These are phyloP conservation scores for Venturia oleaginea DNA, from an alignment of 2,329 filamentous ascomycete species.

Conservation along the genomic window DNA sequence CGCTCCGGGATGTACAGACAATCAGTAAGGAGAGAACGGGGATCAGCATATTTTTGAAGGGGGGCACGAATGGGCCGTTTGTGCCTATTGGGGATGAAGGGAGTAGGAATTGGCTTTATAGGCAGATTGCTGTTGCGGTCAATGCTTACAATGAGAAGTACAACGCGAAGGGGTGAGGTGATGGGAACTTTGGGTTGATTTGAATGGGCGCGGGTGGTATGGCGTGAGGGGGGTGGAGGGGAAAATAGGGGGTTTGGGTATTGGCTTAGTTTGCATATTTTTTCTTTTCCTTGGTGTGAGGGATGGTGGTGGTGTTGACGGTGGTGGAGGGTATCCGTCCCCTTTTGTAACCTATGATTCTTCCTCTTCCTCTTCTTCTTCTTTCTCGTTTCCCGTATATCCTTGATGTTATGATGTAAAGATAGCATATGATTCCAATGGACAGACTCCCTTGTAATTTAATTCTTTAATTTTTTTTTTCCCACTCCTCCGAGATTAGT, in stretches of 20 bases:
- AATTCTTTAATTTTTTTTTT: too few relatives aligned
- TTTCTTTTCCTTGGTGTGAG: too few relatives aligned
- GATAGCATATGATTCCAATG: neutral
- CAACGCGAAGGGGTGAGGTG: conserved; percentile 38
- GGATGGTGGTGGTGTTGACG: too few relatives aligned
- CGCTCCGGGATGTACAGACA: conserved; percentile 90
- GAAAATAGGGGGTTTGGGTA: too few relatives aligned
- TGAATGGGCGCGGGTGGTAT: too few relatives aligned
- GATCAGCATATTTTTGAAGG: conserved; percentile 77
- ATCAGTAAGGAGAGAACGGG: conserved; percentile 96
- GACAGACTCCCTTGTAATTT: too few relatives aligned
- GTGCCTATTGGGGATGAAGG: conserved; percentile 88
- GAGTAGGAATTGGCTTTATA: conserved; percentile 56
- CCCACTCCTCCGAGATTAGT: too few relatives aligned
- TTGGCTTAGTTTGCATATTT: too few relatives aligned
- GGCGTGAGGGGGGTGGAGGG: too few relatives aligned
- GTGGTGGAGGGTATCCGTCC: too few relatives aligned
- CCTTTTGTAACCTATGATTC: neutral
- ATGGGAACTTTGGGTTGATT: too few relatives aligned
- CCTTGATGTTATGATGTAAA: neutral
- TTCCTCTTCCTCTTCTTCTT: too few relatives aligned
- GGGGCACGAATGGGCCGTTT: conserved; percentile 88
- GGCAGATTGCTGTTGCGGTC: conserved; percentile 56
- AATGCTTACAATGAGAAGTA: conserved; percentile 61
- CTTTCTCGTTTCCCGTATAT: neutral